A percentile compares a stretch with the other conserved stretches of the same genome.
Conservation (phyloP, 495 filamentous ascomycete genomes). For the Thermochaetoides thermophila region DNA sequence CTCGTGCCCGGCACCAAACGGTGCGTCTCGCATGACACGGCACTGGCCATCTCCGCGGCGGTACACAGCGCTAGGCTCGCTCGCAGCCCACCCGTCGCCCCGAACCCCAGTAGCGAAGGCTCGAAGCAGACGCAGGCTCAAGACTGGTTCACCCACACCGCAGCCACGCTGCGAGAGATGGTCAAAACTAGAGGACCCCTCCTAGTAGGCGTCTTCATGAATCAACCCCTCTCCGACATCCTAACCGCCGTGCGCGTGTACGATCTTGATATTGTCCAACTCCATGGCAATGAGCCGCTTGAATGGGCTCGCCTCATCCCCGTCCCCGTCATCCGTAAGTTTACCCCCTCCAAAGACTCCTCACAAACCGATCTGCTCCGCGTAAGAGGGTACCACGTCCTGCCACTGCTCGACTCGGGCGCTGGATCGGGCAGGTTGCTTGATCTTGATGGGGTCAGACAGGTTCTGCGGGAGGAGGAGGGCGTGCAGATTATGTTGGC, state of each 20-base stretch:
- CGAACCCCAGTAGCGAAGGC: too few species aligned
- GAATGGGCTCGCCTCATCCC: constrained; percentile 83
- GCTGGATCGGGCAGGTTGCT: constrained; percentile 66
- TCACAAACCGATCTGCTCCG: constrained; percentile 52
- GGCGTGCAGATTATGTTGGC: constrained; percentile 58
- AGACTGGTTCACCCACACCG: constrained; percentile 30
- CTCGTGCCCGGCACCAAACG: constrained; percentile 69
- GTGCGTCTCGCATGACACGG: constrained; percentile 59
- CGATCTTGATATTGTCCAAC: constrained; percentile 77
- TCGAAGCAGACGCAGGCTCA: constrained; percentile 16
- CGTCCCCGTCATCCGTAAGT: constrained; percentile 76
- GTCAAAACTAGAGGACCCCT: too few species aligned
- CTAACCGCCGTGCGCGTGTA: constrained; percentile 59
- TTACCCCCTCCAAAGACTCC: constrained; percentile 59
- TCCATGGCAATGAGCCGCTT: constrained; percentile 81
- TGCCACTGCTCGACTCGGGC: constrained; percentile 76
- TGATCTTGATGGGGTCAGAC: constrained; percentile 48
- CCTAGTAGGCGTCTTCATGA: constrained; percentile 86
- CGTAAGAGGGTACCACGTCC: constrained; percentile 62
- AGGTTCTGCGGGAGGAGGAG: constrained; percentile 42
- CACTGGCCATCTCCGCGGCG: constrained; percentile 61
- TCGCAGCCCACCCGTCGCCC: too few species aligned
- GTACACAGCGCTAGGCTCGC: too few species aligned
- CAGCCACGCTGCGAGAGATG: constrained; percentile 19
- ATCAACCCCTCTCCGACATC: constrained; percentile 73